Conservation (phyloP, 2,329 filamentous ascomycete species). For the Coniochaeta sp. region DNA sequence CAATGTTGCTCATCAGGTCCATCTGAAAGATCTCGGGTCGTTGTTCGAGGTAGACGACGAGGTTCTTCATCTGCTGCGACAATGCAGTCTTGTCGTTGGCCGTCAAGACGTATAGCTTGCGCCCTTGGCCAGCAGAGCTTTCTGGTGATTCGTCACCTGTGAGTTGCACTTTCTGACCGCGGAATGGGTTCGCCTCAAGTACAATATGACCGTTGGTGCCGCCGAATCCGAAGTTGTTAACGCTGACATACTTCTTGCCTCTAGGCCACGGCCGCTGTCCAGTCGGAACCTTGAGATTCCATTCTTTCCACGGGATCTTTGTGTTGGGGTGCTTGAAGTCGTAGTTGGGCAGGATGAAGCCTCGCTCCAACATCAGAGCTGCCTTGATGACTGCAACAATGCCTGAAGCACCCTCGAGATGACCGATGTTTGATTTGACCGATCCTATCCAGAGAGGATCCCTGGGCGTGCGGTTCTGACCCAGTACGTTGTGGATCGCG, state of each 20-base stretch:
- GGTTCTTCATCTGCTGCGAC: slow-evolving; percentile 28
- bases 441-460: slow-evolving; percentile 39
- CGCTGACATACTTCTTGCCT: slow-evolving; percentile 41
- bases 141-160: slow-evolving; percentile 18
- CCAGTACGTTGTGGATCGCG: slow-evolving; percentile 38
- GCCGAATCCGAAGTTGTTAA: slow-evolving; percentile 42
- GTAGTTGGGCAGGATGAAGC: slow-evolving; percentile 41
- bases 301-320: slow-evolving; percentile 40
- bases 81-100: slow-evolving; percentile 32
- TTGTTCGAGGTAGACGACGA: slow-evolving; percentile 34
- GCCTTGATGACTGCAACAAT: slow-evolving; percentile 46
- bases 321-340: slow-evolving; percentile 42
- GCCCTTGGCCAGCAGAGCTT: slow-evolving; percentile 13
- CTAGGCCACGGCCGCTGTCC: slow-evolving; percentile 37
- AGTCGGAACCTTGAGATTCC: slow-evolving; percentile 40
- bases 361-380: slow-evolving; percentile 41
- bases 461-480: slow-evolving; percentile 28
- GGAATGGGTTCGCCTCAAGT: slow-evolving; percentile 29
- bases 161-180: slow-evolving; percentile 15
- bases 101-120: slow-evolving; percentile 35
- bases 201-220: slow-evolving; percentile 38
- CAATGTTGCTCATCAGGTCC: slow-evolving; percentile 36
- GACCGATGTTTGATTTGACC: slow-evolving; percentile 45
- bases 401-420: slow-evolving; percentile 44
- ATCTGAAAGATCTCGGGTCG: slow-evolving; percentile 35